Conservation (phyloP, 768 basidiomycete species). For the Pholiota molesta region DNA sequence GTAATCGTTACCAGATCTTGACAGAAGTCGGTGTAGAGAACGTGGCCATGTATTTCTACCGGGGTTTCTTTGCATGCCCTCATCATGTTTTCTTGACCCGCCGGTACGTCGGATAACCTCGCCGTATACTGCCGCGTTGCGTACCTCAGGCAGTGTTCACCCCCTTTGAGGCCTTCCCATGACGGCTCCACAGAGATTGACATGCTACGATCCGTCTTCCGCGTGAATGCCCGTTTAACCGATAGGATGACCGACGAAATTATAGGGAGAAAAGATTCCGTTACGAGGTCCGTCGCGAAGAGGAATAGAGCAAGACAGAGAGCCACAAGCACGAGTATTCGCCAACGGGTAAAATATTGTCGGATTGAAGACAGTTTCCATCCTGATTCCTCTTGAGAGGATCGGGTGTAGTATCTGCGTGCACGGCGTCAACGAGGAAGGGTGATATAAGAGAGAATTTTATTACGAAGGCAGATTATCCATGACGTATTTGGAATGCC, state of each 20-base stretch:
- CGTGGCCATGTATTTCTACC: conserved; percentile 26
- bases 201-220: not conserved
- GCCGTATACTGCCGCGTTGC: conserved; percentile 34
- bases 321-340: not conserved
- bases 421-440: not conserved
- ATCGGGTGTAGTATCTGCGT: conserved; percentile 9
- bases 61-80: conserved; percentile 28
- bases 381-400: not conserved
- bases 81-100: conserved; percentile 19
- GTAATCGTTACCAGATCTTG: conserved; percentile 28
- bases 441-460: not conserved
- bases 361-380: not conserved
- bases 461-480: conserved; percentile 6
- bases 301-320: not conserved
- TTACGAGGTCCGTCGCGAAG: not conserved
- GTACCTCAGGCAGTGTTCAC: conserved; percentile 29
- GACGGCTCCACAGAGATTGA: conserved; percentile 1
- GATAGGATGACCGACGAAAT: not conserved
- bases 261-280: conserved; percentile 3
- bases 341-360: not conserved
- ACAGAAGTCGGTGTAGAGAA: conserved; percentile 28
- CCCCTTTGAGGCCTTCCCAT: conserved; percentile 14
- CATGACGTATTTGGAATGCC: conserved; percentile 3
- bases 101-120: conserved; percentile 12
- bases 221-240: not conserved